Evolutionary conservation across 495 filamentous ascomycete genomes (phyloP).

Genomic region (Penicillium fimorum): DNA sequence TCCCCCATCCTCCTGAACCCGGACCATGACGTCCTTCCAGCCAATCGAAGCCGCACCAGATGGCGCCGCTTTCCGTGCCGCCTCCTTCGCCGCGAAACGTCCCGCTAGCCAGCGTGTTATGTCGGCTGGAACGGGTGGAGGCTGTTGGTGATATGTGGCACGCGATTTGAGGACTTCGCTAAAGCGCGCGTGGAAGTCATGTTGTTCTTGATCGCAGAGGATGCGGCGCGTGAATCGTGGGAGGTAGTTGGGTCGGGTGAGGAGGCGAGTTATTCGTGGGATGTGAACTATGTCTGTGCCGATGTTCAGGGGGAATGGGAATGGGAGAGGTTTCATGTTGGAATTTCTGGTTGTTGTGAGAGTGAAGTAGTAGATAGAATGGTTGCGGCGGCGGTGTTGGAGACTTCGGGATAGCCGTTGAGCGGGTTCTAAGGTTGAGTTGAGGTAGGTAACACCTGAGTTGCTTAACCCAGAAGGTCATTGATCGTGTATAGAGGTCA

Average conservation of each 20-base stretch:
- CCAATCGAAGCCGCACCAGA: constrained; percentile 38
- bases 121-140: constrained; percentile 30
- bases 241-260: constrained; percentile 42
- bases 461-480: not conserved
- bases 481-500: not conserved
- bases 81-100: constrained; percentile 50
- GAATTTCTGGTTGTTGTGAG: constrained; percentile 7
- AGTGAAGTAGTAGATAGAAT: not conserved
- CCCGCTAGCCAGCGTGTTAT: constrained; percentile 50
- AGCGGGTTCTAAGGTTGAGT: not conserved
- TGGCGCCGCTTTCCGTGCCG: constrained; percentile 48
- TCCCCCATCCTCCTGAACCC: constrained; percentile 27
- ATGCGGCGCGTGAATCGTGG: constrained; percentile 53
- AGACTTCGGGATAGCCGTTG: not conserved
- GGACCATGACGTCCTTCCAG: constrained; percentile 42
- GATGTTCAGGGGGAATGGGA: constrained; percentile 45
- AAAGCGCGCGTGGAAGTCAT: constrained; percentile 42
- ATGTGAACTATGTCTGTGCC: constrained; percentile 56
- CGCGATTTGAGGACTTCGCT: constrained; percentile 17
- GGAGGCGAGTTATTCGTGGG: constrained; percentile 48
- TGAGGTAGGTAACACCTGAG: not conserved
- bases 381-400: not conserved
- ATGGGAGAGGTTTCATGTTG: constrained; percentile 35
- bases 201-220: constrained; percentile 45
- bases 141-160: constrained; percentile 2